phyloP scores from a whole-genome alignment of 768 basidiomycete genomes.

The Termitomyces heimii region DNA sequence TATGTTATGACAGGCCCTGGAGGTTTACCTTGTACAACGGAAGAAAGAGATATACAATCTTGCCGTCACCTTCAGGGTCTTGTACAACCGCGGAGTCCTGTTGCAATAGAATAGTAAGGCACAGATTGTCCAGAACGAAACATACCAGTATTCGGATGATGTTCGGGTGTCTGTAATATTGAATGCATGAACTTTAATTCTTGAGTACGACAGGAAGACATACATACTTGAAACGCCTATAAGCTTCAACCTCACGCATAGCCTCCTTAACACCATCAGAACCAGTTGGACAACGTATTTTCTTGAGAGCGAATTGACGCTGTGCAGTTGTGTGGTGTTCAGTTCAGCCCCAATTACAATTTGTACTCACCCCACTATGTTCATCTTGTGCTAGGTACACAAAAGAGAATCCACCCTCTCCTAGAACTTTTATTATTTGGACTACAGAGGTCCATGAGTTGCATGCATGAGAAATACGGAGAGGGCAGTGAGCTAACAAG shows the following conservation, averaged over 20 bases:
- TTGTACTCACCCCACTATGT: conserved; percentile 60
- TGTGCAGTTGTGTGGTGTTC: conserved; percentile 23
- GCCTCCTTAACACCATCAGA: conserved; percentile 84
- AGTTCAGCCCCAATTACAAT: neutral
- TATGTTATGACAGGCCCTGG: neutral
- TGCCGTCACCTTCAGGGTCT: conserved; percentile 88
- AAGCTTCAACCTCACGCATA: conserved; percentile 89
- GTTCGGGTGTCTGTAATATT: conserved; percentile 71
- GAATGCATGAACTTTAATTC: neutral
- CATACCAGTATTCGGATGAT: conserved; percentile 88
- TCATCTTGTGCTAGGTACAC: conserved; percentile 88
- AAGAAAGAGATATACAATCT: conserved; percentile 94
- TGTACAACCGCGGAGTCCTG: conserved; percentile 94
- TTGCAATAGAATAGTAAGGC: neutral
- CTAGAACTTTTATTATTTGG: conserved; percentile 87
- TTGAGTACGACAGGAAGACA: conserved; percentile 21
- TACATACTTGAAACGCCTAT: conserved; percentile 86
- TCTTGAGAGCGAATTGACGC: conserved; percentile 95
- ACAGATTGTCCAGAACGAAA: neutral
- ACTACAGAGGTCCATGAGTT: conserved; percentile 37
- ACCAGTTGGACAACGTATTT: conserved; percentile 90
- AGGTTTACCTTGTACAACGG: conserved; percentile 77
- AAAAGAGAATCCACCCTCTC: conserved; percentile 94
- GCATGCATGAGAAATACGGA: neutral
- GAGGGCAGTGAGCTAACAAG: conserved; percentile 53